Percentiles rank a stretch among this genome's conserved stretches.
phyloP scores from a whole-genome alignment of 495 filamentous ascomycete genomes.

The Saxispiralis lemnorum region DNA sequence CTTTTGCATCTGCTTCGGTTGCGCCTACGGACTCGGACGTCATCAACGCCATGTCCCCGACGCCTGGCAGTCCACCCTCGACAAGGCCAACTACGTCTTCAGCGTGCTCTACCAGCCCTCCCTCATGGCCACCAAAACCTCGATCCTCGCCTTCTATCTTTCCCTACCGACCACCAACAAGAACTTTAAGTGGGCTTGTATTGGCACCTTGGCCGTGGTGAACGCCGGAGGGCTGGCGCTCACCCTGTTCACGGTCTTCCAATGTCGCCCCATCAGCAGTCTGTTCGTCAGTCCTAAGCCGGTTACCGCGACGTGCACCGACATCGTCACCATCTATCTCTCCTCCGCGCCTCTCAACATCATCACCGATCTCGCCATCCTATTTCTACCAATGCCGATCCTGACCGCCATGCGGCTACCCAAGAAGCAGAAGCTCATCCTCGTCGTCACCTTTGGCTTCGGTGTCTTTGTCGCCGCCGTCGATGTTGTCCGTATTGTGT shows the following conservation, averaged over 20 bases:
- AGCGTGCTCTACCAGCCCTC: conserved; percentile 81
- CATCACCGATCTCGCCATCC: conserved; percentile 64
- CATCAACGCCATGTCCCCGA: conserved; percentile 46
- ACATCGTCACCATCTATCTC: conserved; percentile 65
- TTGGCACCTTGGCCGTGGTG: conserved; percentile 52
- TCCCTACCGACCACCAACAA: conserved; percentile 58
- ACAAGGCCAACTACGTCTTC: conserved; percentile 60
- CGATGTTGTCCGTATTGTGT: conserved; percentile 77
- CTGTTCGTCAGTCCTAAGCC: conserved; percentile 36
- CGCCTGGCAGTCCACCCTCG: conserved; percentile 32
- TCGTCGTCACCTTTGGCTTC: conserved; percentile 63
- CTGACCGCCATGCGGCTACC: conserved; percentile 72
- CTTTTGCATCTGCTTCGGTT: conserved; percentile 58
- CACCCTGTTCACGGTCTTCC: conserved; percentile 74
- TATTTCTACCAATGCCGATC: conserved; percentile 74
- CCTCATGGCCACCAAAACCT: conserved; percentile 74
- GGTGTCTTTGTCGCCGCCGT: conserved; percentile 76
- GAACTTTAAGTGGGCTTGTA: conserved; percentile 51
- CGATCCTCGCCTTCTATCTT: conserved; percentile 79
- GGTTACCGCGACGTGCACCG: conserved; percentile 38
- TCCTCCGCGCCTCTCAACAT: conserved; percentile 73
- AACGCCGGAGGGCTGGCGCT: conserved; percentile 61
- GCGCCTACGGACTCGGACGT: conserved; percentile 53
- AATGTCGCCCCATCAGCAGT: conserved; percentile 58
- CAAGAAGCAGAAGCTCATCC: conserved; percentile 62